Evolutionary conservation across 768 basidiomycete species (phyloP).

Genomic region (Mycena galericulata): DNA sequence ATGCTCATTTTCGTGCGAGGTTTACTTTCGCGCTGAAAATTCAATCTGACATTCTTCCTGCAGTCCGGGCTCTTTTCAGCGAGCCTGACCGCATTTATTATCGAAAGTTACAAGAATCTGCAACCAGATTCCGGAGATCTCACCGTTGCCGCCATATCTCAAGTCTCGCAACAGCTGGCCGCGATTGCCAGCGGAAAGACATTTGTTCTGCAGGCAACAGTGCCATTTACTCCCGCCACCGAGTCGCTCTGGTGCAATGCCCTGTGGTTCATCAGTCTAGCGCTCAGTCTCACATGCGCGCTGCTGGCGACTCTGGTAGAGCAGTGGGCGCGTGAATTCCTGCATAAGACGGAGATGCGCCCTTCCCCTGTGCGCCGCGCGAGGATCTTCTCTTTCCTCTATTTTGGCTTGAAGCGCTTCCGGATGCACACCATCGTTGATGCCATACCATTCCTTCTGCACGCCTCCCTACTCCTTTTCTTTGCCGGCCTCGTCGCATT

Average conservation of each 20-base stretch:
- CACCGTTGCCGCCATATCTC: not conserved
- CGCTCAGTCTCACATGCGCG: no score
- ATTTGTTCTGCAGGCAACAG: not conserved
- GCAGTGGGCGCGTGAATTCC: constrained; percentile 23
- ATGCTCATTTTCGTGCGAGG: no score
- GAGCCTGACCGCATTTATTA: constrained; percentile 20
- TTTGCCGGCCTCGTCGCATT: constrained; percentile 18
- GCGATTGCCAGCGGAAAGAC: not conserved
- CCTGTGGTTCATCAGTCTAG: no score
- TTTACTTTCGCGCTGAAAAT: no score
- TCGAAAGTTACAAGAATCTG: constrained; percentile 23
- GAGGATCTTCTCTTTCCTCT: no score
- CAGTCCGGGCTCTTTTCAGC: constrained; percentile 29
- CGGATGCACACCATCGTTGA: no score
- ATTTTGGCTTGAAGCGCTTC: no score
- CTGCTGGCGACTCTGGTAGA: constrained; percentile 21
- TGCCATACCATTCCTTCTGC: constrained; percentile 14
- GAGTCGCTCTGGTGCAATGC: constrained; percentile 7
- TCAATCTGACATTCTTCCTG: no score
- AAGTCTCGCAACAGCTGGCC: constrained; percentile 1
- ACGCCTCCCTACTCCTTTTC: constrained; percentile 20
- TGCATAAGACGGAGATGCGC: constrained; percentile 12
- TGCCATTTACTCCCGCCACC: not conserved
- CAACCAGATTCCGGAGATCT: no score
- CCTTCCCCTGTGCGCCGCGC: constrained; percentile 8